These are phyloP conservation scores for Podospora pseudoanserina DNA, from an alignment of 495 filamentous ascomycete genomes.

Conservation along the genomic window DNA sequence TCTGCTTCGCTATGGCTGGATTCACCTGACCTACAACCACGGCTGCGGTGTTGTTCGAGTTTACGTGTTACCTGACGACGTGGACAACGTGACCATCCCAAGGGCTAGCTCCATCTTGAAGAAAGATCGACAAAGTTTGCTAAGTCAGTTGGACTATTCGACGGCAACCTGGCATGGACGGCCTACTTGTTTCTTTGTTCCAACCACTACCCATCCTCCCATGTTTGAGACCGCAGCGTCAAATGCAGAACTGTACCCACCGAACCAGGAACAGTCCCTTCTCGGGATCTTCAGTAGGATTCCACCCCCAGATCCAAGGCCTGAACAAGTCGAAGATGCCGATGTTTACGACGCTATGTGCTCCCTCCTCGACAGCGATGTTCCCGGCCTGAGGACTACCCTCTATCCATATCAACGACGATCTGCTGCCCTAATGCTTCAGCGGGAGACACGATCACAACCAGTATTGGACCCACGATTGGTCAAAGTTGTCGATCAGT, in stretches of 20 bases:
- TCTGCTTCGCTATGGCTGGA: constrained; percentile 33
- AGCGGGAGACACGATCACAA: constrained; percentile 66
- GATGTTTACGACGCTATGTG: constrained; percentile 60
- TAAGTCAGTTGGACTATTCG: constrained; percentile 57
- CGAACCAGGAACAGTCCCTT: constrained; percentile 49
- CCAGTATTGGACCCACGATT: constrained; percentile 72
- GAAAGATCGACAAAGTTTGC: constrained; percentile 46
- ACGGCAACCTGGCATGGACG: constrained; percentile 53
- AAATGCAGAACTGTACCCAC: background rate
- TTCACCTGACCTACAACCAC: constrained; percentile 38
- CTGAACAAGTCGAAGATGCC: constrained; percentile 49
- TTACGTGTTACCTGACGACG: constrained; percentile 65
- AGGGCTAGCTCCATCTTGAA: constrained; percentile 41
- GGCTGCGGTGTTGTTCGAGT: constrained; percentile 48
- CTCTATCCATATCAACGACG: constrained; percentile 78
- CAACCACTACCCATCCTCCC: background rate
- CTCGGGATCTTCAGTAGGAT: constrained; percentile 86
- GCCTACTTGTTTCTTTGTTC: background rate
- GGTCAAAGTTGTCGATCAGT: constrained; percentile 52
- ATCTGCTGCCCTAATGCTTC: constrained; percentile 81
- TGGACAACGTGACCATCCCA: constrained; percentile 48
- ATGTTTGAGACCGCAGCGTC: background rate
- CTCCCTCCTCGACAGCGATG: constrained; percentile 53
- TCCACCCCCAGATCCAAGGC: constrained; percentile 62
- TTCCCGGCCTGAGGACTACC: constrained; percentile 61